Evolutionary conservation across 2,329 filamentous ascomycete species (phyloP).

Genomic region (Fusarium buharicum): DNA sequence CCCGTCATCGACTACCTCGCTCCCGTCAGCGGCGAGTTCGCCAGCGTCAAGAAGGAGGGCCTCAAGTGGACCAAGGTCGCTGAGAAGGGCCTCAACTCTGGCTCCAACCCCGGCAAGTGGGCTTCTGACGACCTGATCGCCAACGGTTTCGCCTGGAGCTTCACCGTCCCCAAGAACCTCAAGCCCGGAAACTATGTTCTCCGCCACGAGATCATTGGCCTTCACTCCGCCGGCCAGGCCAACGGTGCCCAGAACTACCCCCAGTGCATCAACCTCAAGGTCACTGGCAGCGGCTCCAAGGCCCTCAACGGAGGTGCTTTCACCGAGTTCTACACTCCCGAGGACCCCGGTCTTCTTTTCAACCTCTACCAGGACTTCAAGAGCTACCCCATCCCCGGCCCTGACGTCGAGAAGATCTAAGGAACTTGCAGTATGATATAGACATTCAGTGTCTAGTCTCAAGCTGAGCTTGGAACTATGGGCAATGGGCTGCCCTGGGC

Average conservation of each 20-base stretch:
- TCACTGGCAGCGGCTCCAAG: slow-evolving; percentile 54
- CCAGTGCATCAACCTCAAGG: slow-evolving; percentile 62
- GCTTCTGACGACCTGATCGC: slow-evolving; percentile 63
- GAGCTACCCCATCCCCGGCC: slow-evolving; percentile 50
- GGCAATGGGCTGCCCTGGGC: not conserved
- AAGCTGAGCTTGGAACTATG: slow-evolving; percentile 2
- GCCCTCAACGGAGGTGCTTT: slow-evolving; percentile 46
- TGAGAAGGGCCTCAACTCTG: slow-evolving; percentile 61
- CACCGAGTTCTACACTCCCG: slow-evolving; percentile 51
- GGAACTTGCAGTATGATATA: not conserved
- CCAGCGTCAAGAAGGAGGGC: slow-evolving; percentile 59
- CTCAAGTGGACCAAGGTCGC: slow-evolving; percentile 71
- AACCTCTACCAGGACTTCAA: slow-evolving; percentile 48
- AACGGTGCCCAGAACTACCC: slow-evolving; percentile 62
- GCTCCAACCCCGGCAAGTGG: slow-evolving; percentile 60
- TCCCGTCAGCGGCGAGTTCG: slow-evolving; percentile 61
- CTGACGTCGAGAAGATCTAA: slow-evolving; percentile 33
- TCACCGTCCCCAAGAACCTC: slow-evolving; percentile 59
- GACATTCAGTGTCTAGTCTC: slow-evolving; percentile 11
- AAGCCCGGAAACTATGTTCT: slow-evolving; percentile 64
- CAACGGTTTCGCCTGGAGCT: slow-evolving; percentile 58
- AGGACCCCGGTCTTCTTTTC: slow-evolving; percentile 51
- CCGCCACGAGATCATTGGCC: slow-evolving; percentile 66
- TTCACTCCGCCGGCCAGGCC: slow-evolving; percentile 58
- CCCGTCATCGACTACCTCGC: slow-evolving; percentile 71